Evolutionary conservation across 2,329 filamentous ascomycete species (phyloP).

Genomic region (Pseudogymnoascus sp.): DNA sequence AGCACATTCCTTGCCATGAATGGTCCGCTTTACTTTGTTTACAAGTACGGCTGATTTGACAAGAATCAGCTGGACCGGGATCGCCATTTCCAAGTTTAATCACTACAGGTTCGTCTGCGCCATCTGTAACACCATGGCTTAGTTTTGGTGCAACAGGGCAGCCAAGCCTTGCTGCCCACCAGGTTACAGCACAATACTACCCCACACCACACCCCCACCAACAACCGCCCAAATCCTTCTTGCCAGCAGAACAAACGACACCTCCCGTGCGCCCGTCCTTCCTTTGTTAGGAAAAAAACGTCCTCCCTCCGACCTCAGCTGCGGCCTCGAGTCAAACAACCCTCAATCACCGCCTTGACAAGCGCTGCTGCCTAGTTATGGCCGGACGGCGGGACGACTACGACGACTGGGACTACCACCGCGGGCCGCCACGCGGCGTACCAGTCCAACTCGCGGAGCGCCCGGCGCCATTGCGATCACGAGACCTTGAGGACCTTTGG

Average conservation of each 20-base stretch:
- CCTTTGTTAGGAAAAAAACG: not conserved
- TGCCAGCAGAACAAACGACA: not conserved
- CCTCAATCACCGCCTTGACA: not conserved
- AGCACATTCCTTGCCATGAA: constrained; percentile 3
- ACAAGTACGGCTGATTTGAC: not conserved
- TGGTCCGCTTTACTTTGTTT: constrained; percentile 4
- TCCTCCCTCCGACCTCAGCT: not conserved
- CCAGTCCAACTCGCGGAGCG: not conserved
- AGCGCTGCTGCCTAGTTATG: not conserved
- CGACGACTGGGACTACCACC: not conserved
- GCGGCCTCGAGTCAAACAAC: not conserved
- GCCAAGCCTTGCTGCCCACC: constrained; percentile 6
- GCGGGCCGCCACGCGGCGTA: not conserved
- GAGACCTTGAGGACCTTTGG: not conserved
- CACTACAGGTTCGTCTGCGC: not conserved
- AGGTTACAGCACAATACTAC: constrained; percentile 1
- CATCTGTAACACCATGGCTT: constrained; percentile 1
- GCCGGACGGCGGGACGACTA: constrained; percentile 1
- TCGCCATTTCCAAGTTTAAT: not conserved
- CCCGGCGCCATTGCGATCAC: not conserved
- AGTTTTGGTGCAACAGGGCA: not conserved
- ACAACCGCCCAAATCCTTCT: not conserved
- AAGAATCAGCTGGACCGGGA: not conserved
- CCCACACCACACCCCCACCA: constrained; percentile 3
- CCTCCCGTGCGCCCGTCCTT: not conserved